Evolutionary conservation across 257 asterid species (phyloP).

Genomic region (Primulina huaijiensis): DNA sequence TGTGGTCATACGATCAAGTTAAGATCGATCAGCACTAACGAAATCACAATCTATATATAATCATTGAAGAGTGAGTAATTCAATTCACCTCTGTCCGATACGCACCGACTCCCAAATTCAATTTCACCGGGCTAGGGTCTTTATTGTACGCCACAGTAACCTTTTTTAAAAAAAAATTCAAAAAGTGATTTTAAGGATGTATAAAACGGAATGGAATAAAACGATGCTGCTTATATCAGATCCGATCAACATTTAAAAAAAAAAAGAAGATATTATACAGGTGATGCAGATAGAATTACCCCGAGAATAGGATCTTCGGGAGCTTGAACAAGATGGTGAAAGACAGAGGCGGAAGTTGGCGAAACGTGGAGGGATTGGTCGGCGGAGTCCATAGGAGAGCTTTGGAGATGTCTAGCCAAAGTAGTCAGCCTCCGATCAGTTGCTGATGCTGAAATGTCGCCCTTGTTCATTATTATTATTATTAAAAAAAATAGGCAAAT

Average conservation of each 20-base stretch:
- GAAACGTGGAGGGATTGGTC: slow-evolving; percentile 40
- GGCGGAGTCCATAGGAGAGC: slow-evolving; percentile 31
- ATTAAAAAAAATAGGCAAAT: no score
- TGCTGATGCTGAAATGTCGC: slow-evolving; percentile 24
- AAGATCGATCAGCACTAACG: not conserved
- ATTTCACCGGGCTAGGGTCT: slow-evolving; percentile 78
- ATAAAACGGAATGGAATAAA: not conserved
- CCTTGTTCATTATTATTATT: slow-evolving; percentile 36
- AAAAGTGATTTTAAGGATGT: not conserved
- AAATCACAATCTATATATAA: not conserved
- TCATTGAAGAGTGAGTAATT: slow-evolving; percentile 18
- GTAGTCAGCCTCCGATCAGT: slow-evolving; percentile 71
- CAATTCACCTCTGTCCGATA: slow-evolving; percentile 85
- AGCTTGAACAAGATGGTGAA: slow-evolving; percentile 65
- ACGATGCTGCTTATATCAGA: not conserved
- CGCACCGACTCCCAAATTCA: slow-evolving; percentile 99
- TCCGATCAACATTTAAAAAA: not conserved
- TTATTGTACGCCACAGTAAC: slow-evolving; percentile 92
- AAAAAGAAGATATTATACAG: not conserved
- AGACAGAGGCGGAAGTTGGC: slow-evolving; percentile 71
- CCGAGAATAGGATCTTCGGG: slow-evolving; percentile 99
- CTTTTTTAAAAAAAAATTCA: slow-evolving; percentile 28
- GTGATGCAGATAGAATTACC: slow-evolving; percentile 38
- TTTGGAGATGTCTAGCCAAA: slow-evolving; percentile 60
- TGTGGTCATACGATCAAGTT: slow-evolving; percentile 29